These are phyloP conservation scores for Emiliania huxleyi DNA, from an alignment of 78 protist genomes.

Conservation along the genomic window DNA sequence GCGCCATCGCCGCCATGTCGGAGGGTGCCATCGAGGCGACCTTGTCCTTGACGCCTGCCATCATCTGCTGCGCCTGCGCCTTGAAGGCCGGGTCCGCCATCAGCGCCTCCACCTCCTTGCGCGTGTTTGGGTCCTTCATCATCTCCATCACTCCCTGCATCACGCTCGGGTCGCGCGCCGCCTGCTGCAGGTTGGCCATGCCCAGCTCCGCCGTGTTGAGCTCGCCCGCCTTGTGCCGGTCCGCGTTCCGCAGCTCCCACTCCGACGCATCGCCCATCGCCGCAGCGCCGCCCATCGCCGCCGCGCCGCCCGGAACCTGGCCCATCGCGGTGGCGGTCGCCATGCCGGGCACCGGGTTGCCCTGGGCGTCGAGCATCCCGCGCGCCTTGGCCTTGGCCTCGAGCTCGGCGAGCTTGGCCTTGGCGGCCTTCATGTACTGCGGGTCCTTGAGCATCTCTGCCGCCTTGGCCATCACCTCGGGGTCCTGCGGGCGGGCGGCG, in stretches of 20 bases:
- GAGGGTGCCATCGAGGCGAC: not conserved
- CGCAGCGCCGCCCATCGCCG: not conserved
- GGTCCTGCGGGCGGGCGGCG: not conserved
- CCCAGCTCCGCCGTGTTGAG: not conserved
- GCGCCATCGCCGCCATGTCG: not conserved
- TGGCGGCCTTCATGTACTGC: not conserved
- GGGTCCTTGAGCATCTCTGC: conserved; percentile 3
- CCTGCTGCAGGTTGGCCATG: not conserved
- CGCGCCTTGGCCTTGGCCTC: not conserved
- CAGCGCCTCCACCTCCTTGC: not conserved
- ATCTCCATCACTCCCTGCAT: not conserved
- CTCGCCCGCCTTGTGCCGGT: not conserved
- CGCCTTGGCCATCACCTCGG: conserved; percentile 11
- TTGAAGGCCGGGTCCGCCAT: not conserved
- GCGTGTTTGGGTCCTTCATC: not conserved
- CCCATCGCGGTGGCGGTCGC: not conserved
- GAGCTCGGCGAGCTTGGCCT: conserved; percentile 10
- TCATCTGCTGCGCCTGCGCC: conserved; percentile 6
- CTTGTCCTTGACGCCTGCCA: not conserved
- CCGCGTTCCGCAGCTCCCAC: not conserved
- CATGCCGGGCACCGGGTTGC: not conserved
- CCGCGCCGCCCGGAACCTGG: not conserved
- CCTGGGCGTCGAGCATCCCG: not conserved
- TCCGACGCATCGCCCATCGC: not conserved
- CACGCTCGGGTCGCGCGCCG: not conserved